Evolutionary conservation across 768 basidiomycete genomes (phyloP), one percentile per base, ranked within the genome.

Genomic region (Calocybe gangraenosa): DNA sequence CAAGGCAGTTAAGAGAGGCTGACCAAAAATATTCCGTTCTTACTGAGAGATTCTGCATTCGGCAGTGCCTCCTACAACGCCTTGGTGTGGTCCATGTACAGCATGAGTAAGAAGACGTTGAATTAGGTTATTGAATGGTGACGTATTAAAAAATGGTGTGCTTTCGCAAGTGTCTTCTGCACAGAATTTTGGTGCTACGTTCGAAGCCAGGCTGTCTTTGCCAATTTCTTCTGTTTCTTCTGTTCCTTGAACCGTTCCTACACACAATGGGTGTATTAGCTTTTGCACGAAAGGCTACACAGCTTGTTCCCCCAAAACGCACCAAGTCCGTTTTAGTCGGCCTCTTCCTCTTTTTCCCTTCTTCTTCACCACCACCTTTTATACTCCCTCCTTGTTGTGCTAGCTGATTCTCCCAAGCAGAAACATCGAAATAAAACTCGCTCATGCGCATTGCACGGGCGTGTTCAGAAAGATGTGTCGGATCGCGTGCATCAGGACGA

Each of bases 201-300:
- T 60, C 89, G 80, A 55, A 92, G 60, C 89, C 88, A 92, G 7
- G 89, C 89, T 1, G 87, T 91, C 70, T 90, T 91, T 31, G 87
- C 87, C 7, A 90, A 80, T 67, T 91, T 92, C 71, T 91, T 91
- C 58, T 70, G 65, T 52, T 66, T 74, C 63, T 91, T 92, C 69
- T 87, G 83, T 59, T 90, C 86, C 59, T 84, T 87, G 63, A 85
- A 91, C 33, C 86, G 80, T 53, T 91, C 87, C 88, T 90, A 61
- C 35, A 6, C 5, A 52, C 41, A 54, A 40, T 23, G 31, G 49
- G 28, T 42, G 34, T 30, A 23, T 42, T 40, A 39, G 5, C 36
- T 38, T 11, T 9, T 8, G 30, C 44, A 17, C 46, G 47, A 36
- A 32, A 14, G n/a, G n/a, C n/a, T n/a, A n/a, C n/a, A n/a, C n/a